Percentiles rank a stretch among this genome's conserved stretches.
Evolutionary conservation across 441 rosid species (phyloP).

Genomic region (Erysimum cheiri): DNA sequence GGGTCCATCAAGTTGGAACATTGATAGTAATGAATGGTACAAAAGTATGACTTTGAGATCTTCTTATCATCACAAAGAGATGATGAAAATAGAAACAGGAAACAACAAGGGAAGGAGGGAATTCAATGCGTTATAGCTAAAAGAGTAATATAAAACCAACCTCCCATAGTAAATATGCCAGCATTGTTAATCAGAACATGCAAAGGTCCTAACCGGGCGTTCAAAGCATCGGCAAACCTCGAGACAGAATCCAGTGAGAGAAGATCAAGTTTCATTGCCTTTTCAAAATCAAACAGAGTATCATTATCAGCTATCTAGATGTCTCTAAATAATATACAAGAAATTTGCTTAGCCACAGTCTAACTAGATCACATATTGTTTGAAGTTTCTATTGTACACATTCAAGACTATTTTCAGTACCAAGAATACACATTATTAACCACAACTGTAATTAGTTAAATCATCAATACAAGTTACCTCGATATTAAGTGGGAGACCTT

Average conservation of each 20-base stretch:
- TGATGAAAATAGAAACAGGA: slow-evolving; percentile 9
- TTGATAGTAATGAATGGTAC: slow-evolving; percentile 2
- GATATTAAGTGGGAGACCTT: slow-evolving; percentile 78
- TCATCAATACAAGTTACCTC: slow-evolving; percentile 54
- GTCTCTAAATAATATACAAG: slow-evolving; percentile 12
- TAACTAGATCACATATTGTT: slow-evolving; percentile 7
- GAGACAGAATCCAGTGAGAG: slow-evolving; percentile 86
- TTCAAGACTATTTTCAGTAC: neutral
- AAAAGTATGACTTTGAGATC: slow-evolving; percentile 12
- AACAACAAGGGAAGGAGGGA: neutral
- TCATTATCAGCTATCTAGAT: slow-evolving; percentile 18
- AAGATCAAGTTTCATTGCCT: slow-evolving; percentile 98
- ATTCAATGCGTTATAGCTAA: slow-evolving; percentile 1
- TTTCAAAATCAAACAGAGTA: slow-evolving; percentile 37
- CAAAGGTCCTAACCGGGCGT: slow-evolving; percentile 73
- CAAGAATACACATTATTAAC: neutral
- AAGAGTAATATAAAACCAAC: slow-evolving; percentile 49
- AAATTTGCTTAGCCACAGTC: neutral
- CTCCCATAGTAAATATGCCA: slow-evolving; percentile 98
- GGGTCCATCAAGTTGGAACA: neutral
- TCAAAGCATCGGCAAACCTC: slow-evolving; percentile 83
- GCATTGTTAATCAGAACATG: slow-evolving; percentile 96
- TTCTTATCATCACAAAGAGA: slow-evolving; percentile 3
- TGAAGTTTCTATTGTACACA: slow-evolving; percentile 5
- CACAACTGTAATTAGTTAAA: neutral